A percentile compares a stretch with the other conserved stretches of the same genome.
These are phyloP conservation scores for Diaporthe sp. DNA, from an alignment of 2,329 filamentous ascomycete species.

Conservation along the genomic window DNA sequence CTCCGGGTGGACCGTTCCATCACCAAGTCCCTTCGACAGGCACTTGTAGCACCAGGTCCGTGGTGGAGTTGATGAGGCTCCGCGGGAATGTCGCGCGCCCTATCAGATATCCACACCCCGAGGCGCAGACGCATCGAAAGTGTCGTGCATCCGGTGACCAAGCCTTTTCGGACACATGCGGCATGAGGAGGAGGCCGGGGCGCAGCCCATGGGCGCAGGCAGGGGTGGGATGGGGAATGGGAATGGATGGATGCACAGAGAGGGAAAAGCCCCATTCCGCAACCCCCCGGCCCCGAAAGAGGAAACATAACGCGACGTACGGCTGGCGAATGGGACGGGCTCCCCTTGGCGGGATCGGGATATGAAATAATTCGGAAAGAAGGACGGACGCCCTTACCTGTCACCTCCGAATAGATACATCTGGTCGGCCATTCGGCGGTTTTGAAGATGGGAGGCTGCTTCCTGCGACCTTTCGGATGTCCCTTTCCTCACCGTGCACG, in stretches of 20 bases:
- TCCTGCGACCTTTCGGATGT: conserved; percentile 21
- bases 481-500: not conserved
- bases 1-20: not conserved
- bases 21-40: not conserved
- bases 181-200: not conserved
- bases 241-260: conserved; percentile 11
- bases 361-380: not conserved
- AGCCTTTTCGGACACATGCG: not conserved
- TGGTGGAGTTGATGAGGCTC: not conserved
- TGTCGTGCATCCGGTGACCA: conserved; percentile 17
- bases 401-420: conserved; percentile 40
- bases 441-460: not conserved
- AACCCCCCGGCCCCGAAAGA: not conserved
- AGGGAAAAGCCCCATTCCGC: not conserved
- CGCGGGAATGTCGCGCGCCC: too few species aligned
- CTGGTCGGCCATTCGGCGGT: not conserved
- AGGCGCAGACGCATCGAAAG: conserved; percentile 1
- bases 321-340: not conserved
- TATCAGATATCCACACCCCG: not conserved
- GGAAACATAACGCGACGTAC: conserved; percentile 9
- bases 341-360: not conserved
- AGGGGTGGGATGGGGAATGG: not conserved
- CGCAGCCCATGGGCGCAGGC: not conserved
- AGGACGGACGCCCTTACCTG: conserved; percentile 29
- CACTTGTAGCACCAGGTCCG: not conserved